phyloP scores from a whole-genome alignment of 2,329 filamentous ascomycete genomes.

The Sporothrix pallida region DNA sequence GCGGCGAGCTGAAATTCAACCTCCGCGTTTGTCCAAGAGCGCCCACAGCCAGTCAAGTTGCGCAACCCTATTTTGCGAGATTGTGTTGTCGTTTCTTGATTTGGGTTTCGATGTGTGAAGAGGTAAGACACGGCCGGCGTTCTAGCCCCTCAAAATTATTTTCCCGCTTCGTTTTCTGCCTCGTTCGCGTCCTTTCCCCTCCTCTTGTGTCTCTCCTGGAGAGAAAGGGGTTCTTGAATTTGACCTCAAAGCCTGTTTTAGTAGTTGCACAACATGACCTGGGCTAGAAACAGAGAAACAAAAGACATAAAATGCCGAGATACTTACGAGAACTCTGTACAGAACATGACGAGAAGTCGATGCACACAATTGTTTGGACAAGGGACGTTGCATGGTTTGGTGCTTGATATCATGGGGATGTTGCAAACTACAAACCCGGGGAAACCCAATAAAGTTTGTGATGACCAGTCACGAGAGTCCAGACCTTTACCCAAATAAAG shows the following conservation, averaged over 20 bases:
- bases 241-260: constrained; percentile 26
- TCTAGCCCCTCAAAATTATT: background rate
- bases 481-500: background rate
- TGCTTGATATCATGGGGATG: background rate
- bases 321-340: background rate
- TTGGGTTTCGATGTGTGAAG: background rate
- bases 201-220: constrained; percentile 3
- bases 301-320: background rate
- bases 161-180: background rate
- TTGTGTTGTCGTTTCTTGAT: constrained; percentile 17
- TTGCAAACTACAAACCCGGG: constrained; percentile 3
- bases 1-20: constrained; percentile 21
- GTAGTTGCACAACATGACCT: constrained; percentile 25
- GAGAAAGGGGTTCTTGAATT: background rate
- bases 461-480: constrained; percentile 8
- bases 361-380: background rate
- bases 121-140: constrained; percentile 2
- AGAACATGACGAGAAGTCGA: background rate
- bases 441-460: constrained; percentile 1
- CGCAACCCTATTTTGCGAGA: background rate
- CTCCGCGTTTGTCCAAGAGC: background rate
- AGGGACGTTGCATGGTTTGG: background rate
- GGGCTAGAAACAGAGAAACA: constrained; percentile 3
- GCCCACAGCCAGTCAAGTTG: background rate
- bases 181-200: background rate